These are phyloP conservation scores for Gentiana macrophylla DNA, from an alignment of 257 asterid genomes.

Conservation along the genomic window DNA sequence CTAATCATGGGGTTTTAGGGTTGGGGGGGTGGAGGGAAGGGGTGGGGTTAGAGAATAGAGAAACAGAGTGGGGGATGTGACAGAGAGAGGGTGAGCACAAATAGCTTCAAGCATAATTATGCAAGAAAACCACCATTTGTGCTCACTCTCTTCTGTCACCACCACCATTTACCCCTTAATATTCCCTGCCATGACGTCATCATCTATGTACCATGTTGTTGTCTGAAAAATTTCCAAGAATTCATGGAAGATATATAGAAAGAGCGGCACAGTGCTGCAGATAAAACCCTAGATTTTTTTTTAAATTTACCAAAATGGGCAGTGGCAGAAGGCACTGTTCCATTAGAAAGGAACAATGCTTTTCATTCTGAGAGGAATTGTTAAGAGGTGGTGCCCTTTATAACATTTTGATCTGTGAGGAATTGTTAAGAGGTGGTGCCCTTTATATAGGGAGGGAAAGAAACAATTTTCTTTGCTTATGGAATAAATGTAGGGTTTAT, in stretches of 20 bases:
- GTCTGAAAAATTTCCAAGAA: neutral
- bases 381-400: neutral
- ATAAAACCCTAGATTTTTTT: neutral
- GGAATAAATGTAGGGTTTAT: conserved; percentile 12
- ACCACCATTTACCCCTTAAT: conserved; percentile 4
- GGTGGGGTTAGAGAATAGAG: neutral
- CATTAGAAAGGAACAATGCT: conserved; percentile 5
- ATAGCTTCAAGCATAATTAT: conserved; percentile 21
- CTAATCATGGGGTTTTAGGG: too few species aligned
- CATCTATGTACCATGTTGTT: neutral
- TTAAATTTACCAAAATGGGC: neutral
- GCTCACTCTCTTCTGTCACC: conserved; percentile 34
- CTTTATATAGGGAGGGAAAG: conserved; percentile 11
- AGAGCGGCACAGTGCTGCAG: too few species aligned
- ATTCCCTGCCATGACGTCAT: too few species aligned
- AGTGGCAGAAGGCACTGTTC: neutral
- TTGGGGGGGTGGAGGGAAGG: too few species aligned
- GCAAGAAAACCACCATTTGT: conserved; percentile 26
- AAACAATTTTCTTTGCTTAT: conserved; percentile 3
- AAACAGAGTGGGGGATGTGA: conserved; percentile 13
- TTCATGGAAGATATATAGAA: too few species aligned
- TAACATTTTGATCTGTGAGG: conserved; percentile 9
- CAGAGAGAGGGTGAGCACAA: conserved; percentile 24
- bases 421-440: neutral
- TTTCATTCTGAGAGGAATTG: conserved; percentile 3